These are phyloP conservation scores for Cyberlindnera euphorbiiphila DNA, from an alignment of 805 yeast species.

Conservation along the genomic window DNA sequence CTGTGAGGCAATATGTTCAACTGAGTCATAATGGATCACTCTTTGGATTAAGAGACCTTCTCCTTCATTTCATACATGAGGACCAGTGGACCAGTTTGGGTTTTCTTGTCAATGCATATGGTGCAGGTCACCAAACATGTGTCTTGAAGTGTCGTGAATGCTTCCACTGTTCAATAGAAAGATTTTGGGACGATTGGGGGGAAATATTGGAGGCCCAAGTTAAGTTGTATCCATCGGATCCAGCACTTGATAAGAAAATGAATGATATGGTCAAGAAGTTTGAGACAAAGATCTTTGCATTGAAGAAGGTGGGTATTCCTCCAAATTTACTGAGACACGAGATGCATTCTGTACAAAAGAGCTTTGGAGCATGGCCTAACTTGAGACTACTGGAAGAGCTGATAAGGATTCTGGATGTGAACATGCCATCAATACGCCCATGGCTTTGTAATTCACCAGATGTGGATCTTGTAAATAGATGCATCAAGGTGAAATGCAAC, in stretches of 20 bases:
- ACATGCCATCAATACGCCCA: too few species aligned
- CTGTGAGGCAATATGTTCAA: slow-evolving; percentile 5
- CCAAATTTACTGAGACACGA: neutral
- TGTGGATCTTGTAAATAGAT: too few species aligned
- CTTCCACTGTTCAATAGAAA: slow-evolving; percentile 4
- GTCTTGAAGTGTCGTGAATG: slow-evolving; percentile 5
- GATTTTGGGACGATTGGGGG: slow-evolving; percentile 9
- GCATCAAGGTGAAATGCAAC: too few species aligned
- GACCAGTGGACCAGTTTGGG: slow-evolving; percentile 4
- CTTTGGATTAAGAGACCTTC: slow-evolving; percentile 4
- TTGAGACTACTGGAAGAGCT: slow-evolving; percentile 1
- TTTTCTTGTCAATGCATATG: slow-evolving; percentile 2
- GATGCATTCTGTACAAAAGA: slow-evolving; percentile 1
- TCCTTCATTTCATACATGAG: slow-evolving; percentile 2
- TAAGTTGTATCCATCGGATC: slow-evolving; percentile 1
- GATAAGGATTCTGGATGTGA: slow-evolving; percentile 2
- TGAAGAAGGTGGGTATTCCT: neutral
- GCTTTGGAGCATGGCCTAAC: slow-evolving; percentile 7
- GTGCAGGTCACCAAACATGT: slow-evolving; percentile 5
- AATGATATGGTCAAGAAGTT: neutral
- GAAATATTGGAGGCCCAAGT: neutral
- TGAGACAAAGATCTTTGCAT: neutral
- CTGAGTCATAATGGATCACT: slow-evolving; percentile 4
- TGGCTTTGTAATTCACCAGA: too few species aligned
- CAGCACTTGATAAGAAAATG: neutral